Conservation (phyloP, 2,329 filamentous ascomycete species). For the Rachicladosporium sp. region DNA sequence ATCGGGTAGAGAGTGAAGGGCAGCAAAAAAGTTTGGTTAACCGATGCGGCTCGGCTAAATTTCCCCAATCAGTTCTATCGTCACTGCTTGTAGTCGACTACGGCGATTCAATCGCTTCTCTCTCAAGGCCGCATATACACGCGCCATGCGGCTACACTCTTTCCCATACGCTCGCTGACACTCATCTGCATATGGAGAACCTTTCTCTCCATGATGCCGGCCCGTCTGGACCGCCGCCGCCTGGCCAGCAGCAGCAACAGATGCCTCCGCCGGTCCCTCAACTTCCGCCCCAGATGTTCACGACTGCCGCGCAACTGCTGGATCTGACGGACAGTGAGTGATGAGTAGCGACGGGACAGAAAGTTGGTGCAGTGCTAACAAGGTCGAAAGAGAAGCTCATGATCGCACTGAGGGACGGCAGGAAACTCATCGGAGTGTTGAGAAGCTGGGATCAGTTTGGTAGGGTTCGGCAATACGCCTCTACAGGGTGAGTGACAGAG, state of each 20-base stretch:
- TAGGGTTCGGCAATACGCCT: constrained; percentile 30
- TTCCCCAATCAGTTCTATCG: background rate
- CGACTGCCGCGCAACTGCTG: constrained; percentile 86
- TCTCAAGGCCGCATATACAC: constrained; percentile 1
- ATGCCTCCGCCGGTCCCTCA: constrained; percentile 40
- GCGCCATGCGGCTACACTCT: constrained; percentile 3
- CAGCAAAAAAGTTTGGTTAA: constrained; percentile 1
- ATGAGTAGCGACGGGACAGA: constrained; percentile 20
- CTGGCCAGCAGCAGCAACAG: constrained; percentile 8
- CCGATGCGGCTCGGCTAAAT: constrained; percentile 1
- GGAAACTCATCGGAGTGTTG: constrained; percentile 84
- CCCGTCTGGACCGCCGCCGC: constrained; percentile 9
- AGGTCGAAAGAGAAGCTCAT: constrained; percentile 74
- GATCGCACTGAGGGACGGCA: constrained; percentile 79
- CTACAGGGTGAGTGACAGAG: background rate
- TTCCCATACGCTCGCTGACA: constrained; percentile 1
- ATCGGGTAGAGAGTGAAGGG: constrained; percentile 1
- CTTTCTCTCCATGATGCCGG: constrained; percentile 22
- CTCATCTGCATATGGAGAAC: constrained; percentile 19
- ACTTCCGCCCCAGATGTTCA: constrained; percentile 92
- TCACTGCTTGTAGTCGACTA: background rate
- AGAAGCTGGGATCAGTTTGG: constrained; percentile 97
- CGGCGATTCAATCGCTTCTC: background rate
- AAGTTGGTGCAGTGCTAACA: constrained; percentile 1
- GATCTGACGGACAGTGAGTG: constrained; percentile 88